Evolutionary conservation across 192 early-diverging fungal species (phyloP).

Genomic region (Rhizoclosmatium sp.): DNA sequence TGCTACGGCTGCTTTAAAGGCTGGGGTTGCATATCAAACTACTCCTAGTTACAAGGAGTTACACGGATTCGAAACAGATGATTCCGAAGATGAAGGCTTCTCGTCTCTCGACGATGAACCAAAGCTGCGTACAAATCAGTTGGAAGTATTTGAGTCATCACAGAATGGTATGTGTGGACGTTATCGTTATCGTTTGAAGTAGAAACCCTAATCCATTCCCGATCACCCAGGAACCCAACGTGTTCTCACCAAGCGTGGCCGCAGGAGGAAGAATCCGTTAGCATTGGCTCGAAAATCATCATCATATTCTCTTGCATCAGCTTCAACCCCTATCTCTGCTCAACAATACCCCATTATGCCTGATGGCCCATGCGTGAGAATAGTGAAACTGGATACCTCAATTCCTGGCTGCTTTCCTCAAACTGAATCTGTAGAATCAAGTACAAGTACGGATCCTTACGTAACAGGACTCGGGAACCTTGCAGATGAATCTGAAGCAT

Average conservation of each 20-base stretch:
- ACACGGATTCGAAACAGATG: constrained; percentile 32
- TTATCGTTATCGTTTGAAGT: neutral
- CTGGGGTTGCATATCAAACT: constrained; percentile 51
- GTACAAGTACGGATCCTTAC: constrained; percentile 24
- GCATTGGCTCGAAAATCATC: neutral
- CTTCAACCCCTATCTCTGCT: neutral
- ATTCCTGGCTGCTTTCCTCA: constrained; percentile 34
- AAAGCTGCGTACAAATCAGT: neutral
- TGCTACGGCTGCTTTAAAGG: constrained; percentile 47
- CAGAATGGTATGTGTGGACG: neutral
- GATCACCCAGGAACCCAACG: neutral
- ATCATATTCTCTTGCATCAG: neutral
- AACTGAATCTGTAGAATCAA: constrained; percentile 14
- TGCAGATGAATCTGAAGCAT: constrained; percentile 4
- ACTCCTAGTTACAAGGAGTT: constrained; percentile 45
- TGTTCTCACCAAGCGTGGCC: constrained; percentile 11
- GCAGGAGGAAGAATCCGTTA: constrained; percentile 8
- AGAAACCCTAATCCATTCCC: too few species aligned
- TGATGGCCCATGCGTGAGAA: constrained; percentile 27
- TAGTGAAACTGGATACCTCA: constrained; percentile 34
- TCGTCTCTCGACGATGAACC: neutral
- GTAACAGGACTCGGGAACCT: constrained; percentile 24
- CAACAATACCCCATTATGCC: neutral
- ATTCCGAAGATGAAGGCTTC: constrained; percentile 1
- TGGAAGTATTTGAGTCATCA: constrained; percentile 28